Percentiles rank a stretch among this genome's conserved stretches.
These are phyloP conservation scores for Orbilia oligospora DNA, from an alignment of 2,329 filamentous ascomycete genomes.

Conservation along the genomic window DNA sequence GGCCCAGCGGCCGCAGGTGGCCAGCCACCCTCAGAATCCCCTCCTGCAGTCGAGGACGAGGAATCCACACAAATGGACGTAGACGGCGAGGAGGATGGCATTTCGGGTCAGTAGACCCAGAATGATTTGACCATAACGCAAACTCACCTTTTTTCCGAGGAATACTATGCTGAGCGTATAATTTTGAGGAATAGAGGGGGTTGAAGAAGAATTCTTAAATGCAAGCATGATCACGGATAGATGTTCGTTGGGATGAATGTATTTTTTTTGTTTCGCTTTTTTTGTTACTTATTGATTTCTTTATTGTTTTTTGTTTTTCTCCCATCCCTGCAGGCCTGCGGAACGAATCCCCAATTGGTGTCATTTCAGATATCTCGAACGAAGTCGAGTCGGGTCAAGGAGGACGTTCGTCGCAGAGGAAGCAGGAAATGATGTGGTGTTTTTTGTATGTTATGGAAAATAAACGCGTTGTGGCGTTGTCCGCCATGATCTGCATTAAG, in stretches of 20 bases:
- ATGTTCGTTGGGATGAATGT: conserved; percentile 8
- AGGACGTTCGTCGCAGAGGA: no score
- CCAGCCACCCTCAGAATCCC: neutral
- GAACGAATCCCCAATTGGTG: no score
- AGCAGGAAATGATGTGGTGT: neutral
- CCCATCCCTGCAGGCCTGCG: no score
- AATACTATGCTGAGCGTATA: neutral
- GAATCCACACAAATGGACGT: neutral
- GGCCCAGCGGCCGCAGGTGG: no score
- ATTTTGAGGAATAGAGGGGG: neutral
- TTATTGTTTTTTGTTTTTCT: no score
- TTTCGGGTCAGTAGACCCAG: neutral
- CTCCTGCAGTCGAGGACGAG: neutral
- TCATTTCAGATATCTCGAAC: neutral
- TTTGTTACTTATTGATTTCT: neutral
- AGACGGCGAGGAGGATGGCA: neutral
- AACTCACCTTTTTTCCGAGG: no score
- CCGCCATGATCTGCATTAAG: no score
- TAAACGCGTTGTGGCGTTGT: no score
- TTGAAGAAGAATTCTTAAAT: neutral
- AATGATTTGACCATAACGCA: neutral
- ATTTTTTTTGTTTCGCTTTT: neutral
- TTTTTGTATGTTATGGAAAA: neutral
- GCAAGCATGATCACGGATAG: neutral
- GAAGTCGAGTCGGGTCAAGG: no score